Base-by-base conservation (phyloP, 2,329 filamentous ascomycete genomes). In the Talaromyces pinophilus region DNA sequence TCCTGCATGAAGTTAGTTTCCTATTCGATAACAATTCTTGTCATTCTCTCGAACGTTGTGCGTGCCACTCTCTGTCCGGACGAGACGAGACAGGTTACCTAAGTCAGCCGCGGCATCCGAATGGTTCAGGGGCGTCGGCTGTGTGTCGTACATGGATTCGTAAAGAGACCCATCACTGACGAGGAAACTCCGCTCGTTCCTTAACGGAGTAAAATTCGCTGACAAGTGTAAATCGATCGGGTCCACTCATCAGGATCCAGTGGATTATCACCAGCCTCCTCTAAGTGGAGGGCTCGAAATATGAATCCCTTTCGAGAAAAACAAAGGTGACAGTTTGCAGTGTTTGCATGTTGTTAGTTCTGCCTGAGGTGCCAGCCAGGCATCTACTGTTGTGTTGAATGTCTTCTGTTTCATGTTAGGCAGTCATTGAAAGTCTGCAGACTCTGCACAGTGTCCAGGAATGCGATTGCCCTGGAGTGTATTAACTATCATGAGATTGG, bases 121-220 rank as follows among this genome's bases (percentile, higher is more conserved):
- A 33, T 52, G 48, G 52, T 19, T 55, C 52, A 19, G 28, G 28
- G 52, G 17, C 30, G 52, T 55, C 17, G 28, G 22, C 17, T 35
- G 28, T 55, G 50, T 35, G 28, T 33, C 52, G 52, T 35, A 55
- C 52, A 38, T 22, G 54, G n/a, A 57, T 57, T 57, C 54, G 54
- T 57, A 38, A 57, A 13, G 54, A 35, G 54, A 38, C 33, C 30
- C 54, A 38, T 38, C 33, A 35, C 10, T 35, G 30, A 22, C 30
- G n/a, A 57, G 48, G 48, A 57, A 15, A 38, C 33, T 38, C 33
- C 33, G 54, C 28, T 33, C 7, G 25, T 10, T 33, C 25, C 50
- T 54, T 5, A 2, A n/a, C 15, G 50, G 50, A 54, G 13, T 50
- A 2, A 33, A 33, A 54, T 54, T 33, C 3, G 28, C 50, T 54